phyloP scores from a whole-genome alignment of 768 basidiomycete species.

The Podaxis sp. region DNA sequence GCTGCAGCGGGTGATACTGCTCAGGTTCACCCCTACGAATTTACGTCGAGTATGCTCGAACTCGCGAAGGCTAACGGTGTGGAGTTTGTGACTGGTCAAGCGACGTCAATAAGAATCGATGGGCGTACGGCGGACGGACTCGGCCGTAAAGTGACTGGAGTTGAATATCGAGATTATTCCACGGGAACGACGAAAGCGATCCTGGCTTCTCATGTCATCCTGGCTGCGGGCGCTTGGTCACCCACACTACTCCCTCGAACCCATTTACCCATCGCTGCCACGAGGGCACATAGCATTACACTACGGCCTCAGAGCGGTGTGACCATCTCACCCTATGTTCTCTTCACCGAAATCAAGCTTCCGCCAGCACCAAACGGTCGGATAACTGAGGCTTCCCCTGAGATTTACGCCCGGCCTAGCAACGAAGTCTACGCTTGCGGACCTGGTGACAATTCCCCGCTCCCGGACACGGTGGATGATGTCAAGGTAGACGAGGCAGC shows the following conservation, averaged over 20 bases:
- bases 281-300: constrained; percentile 72
- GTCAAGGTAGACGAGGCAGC: constrained; percentile 57
- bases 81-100: constrained; percentile 44
- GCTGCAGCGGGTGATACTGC: constrained; percentile 57
- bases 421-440: constrained; percentile 79
- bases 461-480: constrained; percentile 72
- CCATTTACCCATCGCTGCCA: constrained; percentile 55
- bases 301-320: constrained; percentile 46
- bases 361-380: constrained; percentile 17
- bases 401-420: constrained; percentile 71
- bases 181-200: constrained; percentile 32
- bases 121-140: constrained; percentile 23
- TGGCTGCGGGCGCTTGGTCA: constrained; percentile 90
- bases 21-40: constrained; percentile 75
- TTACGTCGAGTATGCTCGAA: constrained; percentile 70
- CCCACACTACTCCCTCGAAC: constrained; percentile 45
- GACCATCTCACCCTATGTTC: constrained; percentile 67
- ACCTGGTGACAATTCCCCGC: constrained; percentile 66
- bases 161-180: constrained; percentile 38
- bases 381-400: constrained; percentile 43
- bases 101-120: constrained; percentile 36
- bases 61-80: constrained; percentile 58
- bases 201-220: constrained; percentile 64
- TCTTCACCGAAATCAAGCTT: constrained; percentile 73
- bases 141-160: constrained; percentile 39